Conservation (phyloP, 192 early-diverging fungal genomes). For the Diversispora epigaea region DNA sequence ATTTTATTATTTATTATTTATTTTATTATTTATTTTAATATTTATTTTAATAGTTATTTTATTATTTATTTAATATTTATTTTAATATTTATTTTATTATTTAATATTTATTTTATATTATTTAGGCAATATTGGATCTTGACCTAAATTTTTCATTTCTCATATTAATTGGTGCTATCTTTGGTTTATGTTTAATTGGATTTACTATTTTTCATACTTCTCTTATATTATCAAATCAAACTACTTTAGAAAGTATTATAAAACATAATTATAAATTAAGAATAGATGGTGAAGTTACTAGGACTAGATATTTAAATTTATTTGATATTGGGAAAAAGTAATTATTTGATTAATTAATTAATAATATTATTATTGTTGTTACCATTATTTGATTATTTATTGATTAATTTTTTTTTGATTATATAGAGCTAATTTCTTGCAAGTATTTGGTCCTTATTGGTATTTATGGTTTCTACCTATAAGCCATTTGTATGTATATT, state of each 20-base stretch:
- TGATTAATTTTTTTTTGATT: not conserved
- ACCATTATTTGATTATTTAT: not conserved
- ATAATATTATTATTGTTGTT: not conserved
- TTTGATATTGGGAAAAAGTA: constrained; percentile 45
- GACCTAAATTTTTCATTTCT: constrained; percentile 45
- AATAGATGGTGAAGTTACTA: constrained; percentile 36
- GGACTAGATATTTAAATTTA: constrained; percentile 41
- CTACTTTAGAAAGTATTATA: constrained; percentile 44
- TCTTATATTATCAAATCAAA: constrained; percentile 41
- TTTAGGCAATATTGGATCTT: constrained; percentile 36
- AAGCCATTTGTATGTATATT: constrained; percentile 26
- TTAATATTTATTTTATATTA: not conserved
- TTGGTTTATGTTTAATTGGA: constrained; percentile 40
- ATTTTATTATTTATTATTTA: not conserved
- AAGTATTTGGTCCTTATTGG: constrained; percentile 56
- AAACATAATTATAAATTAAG: constrained; percentile 40
- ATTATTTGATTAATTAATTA: not conserved
- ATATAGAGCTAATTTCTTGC: constrained; percentile 49
- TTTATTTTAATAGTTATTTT: no score
- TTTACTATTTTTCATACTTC: constrained; percentile 41
- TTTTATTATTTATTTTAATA: not conserved
- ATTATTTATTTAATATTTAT: constrained; percentile 25
- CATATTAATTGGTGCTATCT: constrained; percentile 37
- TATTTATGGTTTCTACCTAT: constrained; percentile 57
- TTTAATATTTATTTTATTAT: not conserved